Evolutionary conservation across 2,329 filamentous ascomycete genomes (phyloP).

Genomic region (Colletotrichum neosansevieriae): DNA sequence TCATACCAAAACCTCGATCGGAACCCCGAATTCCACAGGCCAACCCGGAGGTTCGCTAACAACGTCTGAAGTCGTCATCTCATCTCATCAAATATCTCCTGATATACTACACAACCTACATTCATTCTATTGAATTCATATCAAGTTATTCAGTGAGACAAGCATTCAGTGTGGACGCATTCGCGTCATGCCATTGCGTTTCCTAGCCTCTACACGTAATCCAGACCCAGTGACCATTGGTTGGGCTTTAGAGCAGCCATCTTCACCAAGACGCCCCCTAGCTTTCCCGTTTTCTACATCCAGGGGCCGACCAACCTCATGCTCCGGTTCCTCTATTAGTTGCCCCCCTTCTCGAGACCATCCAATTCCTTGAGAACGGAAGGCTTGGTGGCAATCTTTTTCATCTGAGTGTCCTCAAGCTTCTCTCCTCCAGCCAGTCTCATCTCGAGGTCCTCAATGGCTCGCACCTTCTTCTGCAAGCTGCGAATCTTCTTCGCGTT

Average conservation of each 20-base stretch:
- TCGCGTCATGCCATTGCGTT: constrained; percentile 22
- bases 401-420: constrained; percentile 96
- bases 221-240: constrained; percentile 14
- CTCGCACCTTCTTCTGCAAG: constrained; percentile 95
- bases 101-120: neutral
- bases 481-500: constrained; percentile 95
- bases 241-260: neutral
- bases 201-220: constrained; percentile 16
- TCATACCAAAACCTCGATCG: too few relatives aligned
- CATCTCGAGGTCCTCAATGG: constrained; percentile 99
- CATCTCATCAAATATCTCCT: too few relatives aligned
- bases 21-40: too few relatives aligned
- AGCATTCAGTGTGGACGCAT: neutral
- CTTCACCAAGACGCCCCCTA: neutral
- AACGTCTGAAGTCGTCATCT: too few relatives aligned
- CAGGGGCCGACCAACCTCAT: neutral
- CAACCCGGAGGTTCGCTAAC: too few relatives aligned
- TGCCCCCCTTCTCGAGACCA: constrained; percentile 54
- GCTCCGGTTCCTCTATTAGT: neutral
- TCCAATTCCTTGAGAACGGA: constrained; percentile 87
- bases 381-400: constrained; percentile 94
- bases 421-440: constrained; percentile 93
- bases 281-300: neutral
- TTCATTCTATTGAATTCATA: neutral
- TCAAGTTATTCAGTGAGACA: neutral